These are phyloP conservation scores for Paraconiothyrium sp. DNA, from an alignment of 2,329 filamentous ascomycete genomes.

Conservation along the genomic window DNA sequence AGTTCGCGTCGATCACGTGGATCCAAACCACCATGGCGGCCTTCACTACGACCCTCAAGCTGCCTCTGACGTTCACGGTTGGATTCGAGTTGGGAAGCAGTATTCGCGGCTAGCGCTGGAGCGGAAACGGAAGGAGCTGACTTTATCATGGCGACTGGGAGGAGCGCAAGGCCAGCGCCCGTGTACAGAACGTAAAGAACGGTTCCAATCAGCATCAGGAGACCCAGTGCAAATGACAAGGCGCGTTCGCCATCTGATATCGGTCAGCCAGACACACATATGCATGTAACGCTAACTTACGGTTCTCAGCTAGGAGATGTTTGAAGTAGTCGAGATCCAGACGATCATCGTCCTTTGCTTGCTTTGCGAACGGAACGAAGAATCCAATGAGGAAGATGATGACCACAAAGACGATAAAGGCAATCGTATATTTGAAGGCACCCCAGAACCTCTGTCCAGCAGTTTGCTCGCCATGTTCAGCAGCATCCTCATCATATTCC, in stretches of 20 bases:
- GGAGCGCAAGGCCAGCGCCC: slow-evolving; percentile 83
- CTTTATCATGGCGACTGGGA: slow-evolving; percentile 92
- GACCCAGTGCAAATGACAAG: slow-evolving; percentile 85
- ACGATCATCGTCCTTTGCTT: slow-evolving; percentile 68
- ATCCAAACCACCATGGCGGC: slow-evolving; percentile 77
- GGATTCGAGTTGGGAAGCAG: slow-evolving; percentile 80
- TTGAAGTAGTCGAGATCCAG: slow-evolving; percentile 93
- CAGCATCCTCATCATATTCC: slow-evolving; percentile 91
- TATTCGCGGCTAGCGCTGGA: slow-evolving; percentile 79
- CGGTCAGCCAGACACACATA: slow-evolving; percentile 26
- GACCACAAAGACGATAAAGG: slow-evolving; percentile 81
- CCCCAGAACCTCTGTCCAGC: slow-evolving; percentile 76
- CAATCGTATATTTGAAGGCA: slow-evolving; percentile 90
- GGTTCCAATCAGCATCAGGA: slow-evolving; percentile 88
- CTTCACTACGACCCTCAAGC: slow-evolving; percentile 84
- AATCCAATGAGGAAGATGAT: slow-evolving; percentile 92
- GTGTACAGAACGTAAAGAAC: slow-evolving; percentile 90
- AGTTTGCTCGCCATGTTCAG: slow-evolving; percentile 80
- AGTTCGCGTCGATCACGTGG: slow-evolving; percentile 89
- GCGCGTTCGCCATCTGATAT: slow-evolving; percentile 82
- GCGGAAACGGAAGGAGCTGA: slow-evolving; percentile 86
- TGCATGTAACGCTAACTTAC: slow-evolving; percentile 53
- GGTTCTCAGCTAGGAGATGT: slow-evolving; percentile 81
- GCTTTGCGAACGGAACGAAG: slow-evolving; percentile 84
- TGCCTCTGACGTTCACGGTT: slow-evolving; percentile 94